Evolutionary conservation across 768 basidiomycete species (phyloP), one percentile per base, ranked within the genome.

Genomic region (Sporobolomyces phaffii): DNA sequence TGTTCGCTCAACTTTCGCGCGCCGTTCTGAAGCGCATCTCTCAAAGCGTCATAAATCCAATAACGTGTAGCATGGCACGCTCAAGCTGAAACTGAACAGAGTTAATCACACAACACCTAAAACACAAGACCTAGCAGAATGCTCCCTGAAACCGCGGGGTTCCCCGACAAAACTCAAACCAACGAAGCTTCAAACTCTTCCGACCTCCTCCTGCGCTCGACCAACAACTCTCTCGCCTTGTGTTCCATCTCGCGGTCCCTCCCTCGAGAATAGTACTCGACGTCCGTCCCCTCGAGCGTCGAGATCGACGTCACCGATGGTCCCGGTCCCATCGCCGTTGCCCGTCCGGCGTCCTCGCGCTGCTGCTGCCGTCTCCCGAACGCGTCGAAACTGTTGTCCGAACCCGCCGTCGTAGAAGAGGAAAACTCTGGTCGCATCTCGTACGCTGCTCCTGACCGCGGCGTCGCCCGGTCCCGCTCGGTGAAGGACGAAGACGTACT

Each of bases 401-500:
- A 38, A 24, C 17, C 52, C 22, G 38, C n/a, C 22, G 52, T n/a
- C n/a, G n/a, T n/a, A n/a, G n/a, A n/a, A n/a, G n/a, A n/a, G n/a
- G n/a, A n/a, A n/a, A n/a, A n/a, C n/a, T n/a, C n/a, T n/a, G n/a
- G n/a, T n/a, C n/a, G n/a, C n/a, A n/a, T n/a, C n/a, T n/a, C n/a
- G n/a, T n/a, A n/a, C n/a, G n/a, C n/a, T n/a, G n/a, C n/a, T n/a
- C n/a, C n/a, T n/a, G n/a, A n/a, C n/a, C n/a, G n/a, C n/a, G n/a
- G n/a, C n/a, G n/a, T n/a, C n/a, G n/a, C n/a, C 28, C 26, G n/a
- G 54, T 28, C 54, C n/a, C n/a, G 54, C 17, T 56, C 26, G 22
- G 54, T 56, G 54, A 56, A 56, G 4, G 54, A 56, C 3, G 54
- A 56, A 4, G 54, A 56, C 24, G 54, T 56, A 18, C 54, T 56